Conservation (phyloP, 2,329 filamentous ascomycete genomes). For the Claviceps arundinis region DNA sequence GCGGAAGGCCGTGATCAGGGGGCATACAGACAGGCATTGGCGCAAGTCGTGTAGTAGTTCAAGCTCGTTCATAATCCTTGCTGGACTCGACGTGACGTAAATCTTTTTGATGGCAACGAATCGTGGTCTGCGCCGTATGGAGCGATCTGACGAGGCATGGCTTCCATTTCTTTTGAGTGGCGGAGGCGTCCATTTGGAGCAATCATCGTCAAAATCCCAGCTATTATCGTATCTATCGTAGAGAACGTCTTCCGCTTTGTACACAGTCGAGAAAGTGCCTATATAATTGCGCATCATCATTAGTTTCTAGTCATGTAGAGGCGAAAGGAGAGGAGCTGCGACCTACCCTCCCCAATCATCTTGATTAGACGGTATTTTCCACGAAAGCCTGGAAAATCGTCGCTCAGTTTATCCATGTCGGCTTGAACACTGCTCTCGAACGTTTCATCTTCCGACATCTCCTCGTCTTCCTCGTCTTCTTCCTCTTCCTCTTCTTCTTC, state of each 20-base stretch:
- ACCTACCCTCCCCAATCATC: conserved; percentile 82
- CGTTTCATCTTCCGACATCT: conserved; percentile 44
- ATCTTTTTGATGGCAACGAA: conserved; percentile 99
- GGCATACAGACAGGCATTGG: conserved; percentile 74
- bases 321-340: not conserved
- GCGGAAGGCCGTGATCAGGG: conserved; percentile 93
- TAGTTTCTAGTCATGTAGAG: not conserved
- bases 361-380: conserved; percentile 84
- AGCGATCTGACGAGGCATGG: conserved; percentile 15
- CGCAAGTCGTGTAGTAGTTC: conserved; percentile 82
- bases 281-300: not conserved
- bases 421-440: conserved; percentile 59
- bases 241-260: conserved; percentile 88
- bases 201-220: conserved; percentile 66
- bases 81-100: conserved; percentile 91
- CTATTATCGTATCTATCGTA: conserved; percentile 75
- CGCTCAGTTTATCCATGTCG: conserved; percentile 77
- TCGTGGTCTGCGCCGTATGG: conserved; percentile 33
- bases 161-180: conserved; percentile 40
- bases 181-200: conserved; percentile 57
- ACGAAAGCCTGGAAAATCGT: conserved; percentile 71
- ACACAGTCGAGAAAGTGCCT: conserved; percentile 98
- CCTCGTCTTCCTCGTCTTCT: conserved; percentile 23
- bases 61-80: conserved; percentile 89
- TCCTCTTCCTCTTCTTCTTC: conserved; percentile 19